Percentiles rank a stretch among this genome's conserved stretches.
These are phyloP conservation scores for Cotoneaster glaucophyllus DNA, from an alignment of 306 rosid genomes.

Conservation along the genomic window DNA sequence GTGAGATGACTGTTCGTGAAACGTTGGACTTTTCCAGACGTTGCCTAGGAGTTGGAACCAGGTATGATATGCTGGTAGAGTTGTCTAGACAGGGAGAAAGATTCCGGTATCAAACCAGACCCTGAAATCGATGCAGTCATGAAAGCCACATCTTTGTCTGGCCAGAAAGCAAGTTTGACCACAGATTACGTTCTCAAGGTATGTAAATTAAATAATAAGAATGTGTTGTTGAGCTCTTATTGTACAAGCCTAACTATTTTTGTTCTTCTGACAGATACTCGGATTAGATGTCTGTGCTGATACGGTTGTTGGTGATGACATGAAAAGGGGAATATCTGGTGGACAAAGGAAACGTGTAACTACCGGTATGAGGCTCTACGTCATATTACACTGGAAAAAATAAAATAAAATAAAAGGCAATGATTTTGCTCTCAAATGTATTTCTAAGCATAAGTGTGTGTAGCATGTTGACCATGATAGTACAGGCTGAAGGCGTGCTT, in stretches of 20 bases:
- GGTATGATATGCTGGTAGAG: constrained; percentile 54
- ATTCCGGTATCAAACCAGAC: constrained; percentile 59
- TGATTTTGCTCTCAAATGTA: background rate
- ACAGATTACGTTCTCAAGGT: constrained; percentile 78
- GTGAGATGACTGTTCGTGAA: constrained; percentile 74
- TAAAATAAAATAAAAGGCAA: background rate
- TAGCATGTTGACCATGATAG: too few species aligned
- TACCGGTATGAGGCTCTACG: constrained; percentile 37
- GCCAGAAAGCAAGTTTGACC: constrained; percentile 51
- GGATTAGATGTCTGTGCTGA: constrained; percentile 84
- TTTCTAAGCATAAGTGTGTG: background rate
- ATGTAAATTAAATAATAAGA: constrained; percentile 2
- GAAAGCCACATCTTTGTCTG: constrained; percentile 57
- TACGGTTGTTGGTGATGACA: constrained; percentile 70
- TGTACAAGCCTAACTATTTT: constrained; percentile 13
- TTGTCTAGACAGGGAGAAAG: constrained; percentile 51
- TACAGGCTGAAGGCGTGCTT: background rate
- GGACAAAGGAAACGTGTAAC: constrained; percentile 90
- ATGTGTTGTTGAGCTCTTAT: background rate
- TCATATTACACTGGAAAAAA: background rate
- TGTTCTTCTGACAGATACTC: constrained; percentile 47
- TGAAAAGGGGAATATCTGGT: constrained; percentile 94
- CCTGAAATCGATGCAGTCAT: constrained; percentile 63
- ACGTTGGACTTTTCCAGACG: constrained; percentile 63
- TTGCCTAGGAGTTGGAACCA: constrained; percentile 61